These are phyloP conservation scores for Podospora didyma DNA, from an alignment of 495 filamentous ascomycete species.

Conservation along the genomic window DNA sequence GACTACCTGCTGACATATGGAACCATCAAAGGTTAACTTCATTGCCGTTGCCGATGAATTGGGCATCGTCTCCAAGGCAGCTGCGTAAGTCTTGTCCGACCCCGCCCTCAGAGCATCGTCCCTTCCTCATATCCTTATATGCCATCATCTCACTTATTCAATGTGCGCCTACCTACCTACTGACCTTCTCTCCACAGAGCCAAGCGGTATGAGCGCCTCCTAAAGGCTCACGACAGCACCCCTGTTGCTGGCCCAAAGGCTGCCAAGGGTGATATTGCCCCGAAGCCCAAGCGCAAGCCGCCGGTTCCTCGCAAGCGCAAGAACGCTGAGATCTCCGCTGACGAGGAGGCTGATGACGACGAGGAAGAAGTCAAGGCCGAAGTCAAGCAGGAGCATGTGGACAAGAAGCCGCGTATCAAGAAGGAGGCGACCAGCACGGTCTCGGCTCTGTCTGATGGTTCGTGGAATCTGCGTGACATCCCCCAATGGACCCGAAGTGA, in stretches of 20 bases:
- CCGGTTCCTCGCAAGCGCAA: conserved; percentile 41
- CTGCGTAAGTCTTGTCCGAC: conserved; percentile 53
- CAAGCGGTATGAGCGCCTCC: conserved; percentile 62
- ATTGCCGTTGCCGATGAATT: conserved; percentile 59
- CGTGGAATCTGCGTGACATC: no score
- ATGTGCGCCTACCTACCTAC: background rate
- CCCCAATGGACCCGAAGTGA: no score
- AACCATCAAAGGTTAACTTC: conserved; percentile 58
- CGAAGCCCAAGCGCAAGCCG: conserved; percentile 9
- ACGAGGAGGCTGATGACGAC: conserved; percentile 29
- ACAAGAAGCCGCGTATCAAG: conserved; percentile 23
- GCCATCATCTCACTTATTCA: background rate
- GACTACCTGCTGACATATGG: no score
- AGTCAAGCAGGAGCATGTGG: conserved; percentile 28
- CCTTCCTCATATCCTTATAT: background rate
- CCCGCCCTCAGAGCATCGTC: background rate
- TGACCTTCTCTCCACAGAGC: conserved; percentile 37
- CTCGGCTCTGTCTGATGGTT: background rate
- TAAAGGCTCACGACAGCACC: conserved; percentile 50
- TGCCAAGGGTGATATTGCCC: no score
- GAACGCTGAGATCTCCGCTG: conserved; percentile 17
- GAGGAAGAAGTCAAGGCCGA: conserved; percentile 31
- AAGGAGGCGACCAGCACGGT: background rate
- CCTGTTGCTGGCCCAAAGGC: conserved; percentile 5
- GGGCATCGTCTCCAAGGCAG: conserved; percentile 56